phyloP scores from a whole-genome alignment of 2,329 filamentous ascomycete genomes.

The Stachybotrys chartarum region DNA sequence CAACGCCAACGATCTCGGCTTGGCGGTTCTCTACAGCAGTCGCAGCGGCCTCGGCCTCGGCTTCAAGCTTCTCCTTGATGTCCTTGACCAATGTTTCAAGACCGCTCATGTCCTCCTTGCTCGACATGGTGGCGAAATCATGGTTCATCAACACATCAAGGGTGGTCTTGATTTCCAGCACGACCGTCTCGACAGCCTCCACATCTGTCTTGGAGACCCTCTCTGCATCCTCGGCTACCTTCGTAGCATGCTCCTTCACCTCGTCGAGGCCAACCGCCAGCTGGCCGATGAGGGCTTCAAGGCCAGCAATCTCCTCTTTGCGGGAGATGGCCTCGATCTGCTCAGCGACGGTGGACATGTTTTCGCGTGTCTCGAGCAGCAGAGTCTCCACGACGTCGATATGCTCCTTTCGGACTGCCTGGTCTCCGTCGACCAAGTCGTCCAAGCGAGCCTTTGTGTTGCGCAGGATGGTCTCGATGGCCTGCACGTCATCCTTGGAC shows the following conservation, averaged over 20 bases:
- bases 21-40: slow-evolving; percentile 80
- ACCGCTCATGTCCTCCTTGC: slow-evolving; percentile 63
- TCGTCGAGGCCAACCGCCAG: slow-evolving; percentile 72
- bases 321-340: slow-evolving; percentile 64
- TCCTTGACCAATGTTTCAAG: slow-evolving; percentile 64
- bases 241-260: slow-evolving; percentile 50
- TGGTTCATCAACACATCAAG: slow-evolving; percentile 67
- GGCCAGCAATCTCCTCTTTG: slow-evolving; percentile 69
- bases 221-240: slow-evolving; percentile 49
- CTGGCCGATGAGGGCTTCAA: slow-evolving; percentile 75
- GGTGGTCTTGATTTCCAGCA: slow-evolving; percentile 76
- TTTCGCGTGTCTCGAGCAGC: slow-evolving; percentile 68
- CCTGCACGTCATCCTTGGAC: slow-evolving; percentile 73
- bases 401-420: slow-evolving; percentile 60
- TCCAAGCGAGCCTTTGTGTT: slow-evolving; percentile 87
- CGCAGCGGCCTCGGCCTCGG: slow-evolving; percentile 64
- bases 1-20: slow-evolving; percentile 70
- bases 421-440: slow-evolving; percentile 67
- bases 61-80: slow-evolving; percentile 60
- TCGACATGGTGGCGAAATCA: slow-evolving; percentile 63
- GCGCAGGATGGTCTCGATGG: slow-evolving; percentile 81
- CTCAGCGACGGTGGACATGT: slow-evolving; percentile 57
- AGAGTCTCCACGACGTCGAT: slow-evolving; percentile 57
- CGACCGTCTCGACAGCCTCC: slow-evolving; percentile 71
- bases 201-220: slow-evolving; percentile 75